Base-by-base conservation (phyloP, 2,329 filamentous ascomycete genomes). In the Alternaria ethzedia region DNA sequence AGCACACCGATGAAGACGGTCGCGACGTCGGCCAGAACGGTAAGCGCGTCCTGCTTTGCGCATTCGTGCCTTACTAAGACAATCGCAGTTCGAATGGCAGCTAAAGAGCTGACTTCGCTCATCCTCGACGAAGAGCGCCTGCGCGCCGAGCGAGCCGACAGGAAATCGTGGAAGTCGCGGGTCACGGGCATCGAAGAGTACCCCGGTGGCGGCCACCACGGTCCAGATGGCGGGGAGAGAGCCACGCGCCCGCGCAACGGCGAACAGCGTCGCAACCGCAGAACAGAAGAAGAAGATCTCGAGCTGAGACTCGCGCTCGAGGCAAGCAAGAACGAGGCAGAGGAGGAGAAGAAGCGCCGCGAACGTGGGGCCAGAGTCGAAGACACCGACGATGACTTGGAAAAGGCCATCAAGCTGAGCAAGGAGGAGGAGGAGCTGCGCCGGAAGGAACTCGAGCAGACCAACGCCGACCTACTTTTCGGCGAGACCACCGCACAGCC, bases 1-100 rank as follows among this genome's bases (percentile, higher is more conserved):
- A 96, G 78, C 97, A 98, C 79, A 88, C 97, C 56, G 96, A 99
- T 70, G 96, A 99, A 76, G 96, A 99, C 68, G 93, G 94, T 51
- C 89, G 91, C 68, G 96, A 99, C 78, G 96, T 99, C 54, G 96
- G 96, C 59, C 93, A 97, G 77, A 98, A 97, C 82, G 95, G 96
- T 97, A 84, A 71, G 89, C 15, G 54, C 45, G 15, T 26, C 45
- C n/a, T n/a, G 13, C 17, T 6, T 15, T 41, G 17, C 20, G 26
- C 3, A 26, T n/a, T 15, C 17, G n/a, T 17, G 46, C 11, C 2
- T 47, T 12, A 54, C 75, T 77, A 66, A 77, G 52, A 21, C 28
- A 12, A 47, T 9, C 44, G 30, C 73, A 99, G 96, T 99, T 61
- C 93, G 96, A 66, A 91, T 97, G 68, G 95, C 96, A 36, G 96